Evolutionary conservation across 331 rosid species (phyloP).

Genomic region (Malus hybrid): DNA sequence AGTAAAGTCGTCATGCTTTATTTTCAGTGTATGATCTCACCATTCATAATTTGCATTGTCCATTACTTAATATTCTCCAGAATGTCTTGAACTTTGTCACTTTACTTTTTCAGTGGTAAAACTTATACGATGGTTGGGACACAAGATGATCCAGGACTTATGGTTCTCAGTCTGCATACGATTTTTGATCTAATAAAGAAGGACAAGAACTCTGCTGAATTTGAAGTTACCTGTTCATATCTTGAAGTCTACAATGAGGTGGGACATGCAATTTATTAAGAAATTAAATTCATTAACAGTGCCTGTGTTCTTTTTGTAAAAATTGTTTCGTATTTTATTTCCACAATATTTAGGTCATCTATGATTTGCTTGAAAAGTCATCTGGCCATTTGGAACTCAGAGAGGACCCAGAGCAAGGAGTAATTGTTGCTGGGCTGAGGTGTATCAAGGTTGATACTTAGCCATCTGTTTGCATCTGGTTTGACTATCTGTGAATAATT

Average conservation of each 20-base stretch:
- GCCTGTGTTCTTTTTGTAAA: background rate
- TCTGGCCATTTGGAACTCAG: slow-evolving; percentile 62
- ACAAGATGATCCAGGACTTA: slow-evolving; percentile 56
- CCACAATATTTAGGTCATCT: slow-evolving; percentile 38
- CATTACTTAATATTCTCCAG: background rate
- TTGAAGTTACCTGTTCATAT: slow-evolving; percentile 58
- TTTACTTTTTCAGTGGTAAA: slow-evolving; percentile 37
- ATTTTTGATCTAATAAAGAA: slow-evolving; percentile 44
- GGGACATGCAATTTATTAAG: background rate
- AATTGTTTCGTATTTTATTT: background rate
- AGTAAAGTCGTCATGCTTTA: background rate
- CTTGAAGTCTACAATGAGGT: slow-evolving; percentile 69
- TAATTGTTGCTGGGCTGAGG: slow-evolving; percentile 49
- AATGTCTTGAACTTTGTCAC: background rate
- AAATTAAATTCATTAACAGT: background rate
- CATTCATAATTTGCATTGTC: background rate
- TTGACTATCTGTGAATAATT: background rate
- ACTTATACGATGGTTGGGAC: slow-evolving; percentile 68
- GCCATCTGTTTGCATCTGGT: background rate
- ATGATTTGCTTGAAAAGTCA: slow-evolving; percentile 61
- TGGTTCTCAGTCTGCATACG: slow-evolving; percentile 56
- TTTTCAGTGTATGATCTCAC: background rate
- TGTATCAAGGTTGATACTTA: slow-evolving; percentile 39
- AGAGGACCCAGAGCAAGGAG: slow-evolving; percentile 63
- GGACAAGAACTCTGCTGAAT: slow-evolving; percentile 42